Conservation (phyloP, 176 grass and related monocot species). For the Hordeum vulgare region DNA sequence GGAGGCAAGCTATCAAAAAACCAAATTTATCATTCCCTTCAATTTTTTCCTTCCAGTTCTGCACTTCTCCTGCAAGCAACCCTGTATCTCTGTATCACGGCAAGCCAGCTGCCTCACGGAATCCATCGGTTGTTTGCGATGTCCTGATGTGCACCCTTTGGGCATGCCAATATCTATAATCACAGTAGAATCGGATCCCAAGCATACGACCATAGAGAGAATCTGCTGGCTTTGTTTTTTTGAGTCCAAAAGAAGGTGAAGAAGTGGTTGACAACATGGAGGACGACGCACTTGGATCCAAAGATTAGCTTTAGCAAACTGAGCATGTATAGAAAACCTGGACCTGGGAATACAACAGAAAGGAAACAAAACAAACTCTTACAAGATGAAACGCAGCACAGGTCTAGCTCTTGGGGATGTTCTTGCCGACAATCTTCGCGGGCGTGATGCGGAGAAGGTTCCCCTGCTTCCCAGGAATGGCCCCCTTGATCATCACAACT, state of each 20-base stretch:
- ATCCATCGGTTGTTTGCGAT: too few species aligned
- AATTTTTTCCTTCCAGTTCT: too few species aligned
- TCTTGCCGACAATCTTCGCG: conserved; percentile 82
- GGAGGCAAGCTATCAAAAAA: too few species aligned
- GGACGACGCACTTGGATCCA: background rate
- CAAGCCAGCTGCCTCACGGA: too few species aligned
- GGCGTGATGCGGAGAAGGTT: conserved; percentile 89
- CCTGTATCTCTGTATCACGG: too few species aligned
- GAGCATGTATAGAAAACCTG: conserved; percentile 28
- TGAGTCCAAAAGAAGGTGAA: background rate
- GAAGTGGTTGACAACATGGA: background rate
- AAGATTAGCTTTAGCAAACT: conserved; percentile 7
- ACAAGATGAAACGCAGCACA: background rate
- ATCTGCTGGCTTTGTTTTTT: background rate
- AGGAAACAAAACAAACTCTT: background rate
- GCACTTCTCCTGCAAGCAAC: too few species aligned
- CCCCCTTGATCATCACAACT: conserved; percentile 79
- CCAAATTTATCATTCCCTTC: too few species aligned
- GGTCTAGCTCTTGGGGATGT: conserved; percentile 72
- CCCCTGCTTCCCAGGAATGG: conserved; percentile 82
- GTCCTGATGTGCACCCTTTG: background rate
- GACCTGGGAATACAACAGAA: background rate
- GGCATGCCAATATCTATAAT: background rate
- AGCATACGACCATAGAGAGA: background rate
- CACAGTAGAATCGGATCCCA: background rate